Percentiles rank a stretch among this genome's conserved stretches.
Evolutionary conservation across 2,329 filamentous ascomycete genomes (phyloP).

Genomic region (Biscogniauxia mediterranea): DNA sequence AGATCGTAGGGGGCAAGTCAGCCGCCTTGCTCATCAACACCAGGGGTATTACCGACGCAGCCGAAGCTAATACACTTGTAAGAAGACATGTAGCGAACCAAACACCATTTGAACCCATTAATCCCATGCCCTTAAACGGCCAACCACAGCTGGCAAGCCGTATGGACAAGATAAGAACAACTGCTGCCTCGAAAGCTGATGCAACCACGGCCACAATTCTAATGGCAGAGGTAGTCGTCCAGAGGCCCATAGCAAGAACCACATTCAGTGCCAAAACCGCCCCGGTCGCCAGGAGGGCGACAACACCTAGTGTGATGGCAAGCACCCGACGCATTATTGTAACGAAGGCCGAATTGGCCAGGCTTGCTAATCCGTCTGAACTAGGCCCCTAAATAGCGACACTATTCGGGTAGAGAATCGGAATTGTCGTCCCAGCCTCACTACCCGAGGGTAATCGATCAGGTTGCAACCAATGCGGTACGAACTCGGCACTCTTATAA

Average conservation of each 20-base stretch:
- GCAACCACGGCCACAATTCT: slow-evolving; percentile 39
- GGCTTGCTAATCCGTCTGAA: slow-evolving; percentile 1
- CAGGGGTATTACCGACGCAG: slow-evolving; percentile 43
- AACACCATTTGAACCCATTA: slow-evolving; percentile 29
- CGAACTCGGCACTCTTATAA: background rate
- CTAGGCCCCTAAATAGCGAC: background rate
- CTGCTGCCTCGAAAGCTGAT: slow-evolving; percentile 36
- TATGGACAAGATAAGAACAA: slow-evolving; percentile 36
- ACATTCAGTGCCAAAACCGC: slow-evolving; percentile 40
- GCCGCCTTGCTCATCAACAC: slow-evolving; percentile 37
- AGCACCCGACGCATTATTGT: slow-evolving; percentile 38
- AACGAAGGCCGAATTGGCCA: slow-evolving; percentile 8
- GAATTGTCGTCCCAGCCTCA: no score
- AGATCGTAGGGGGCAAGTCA: slow-evolving; percentile 29
- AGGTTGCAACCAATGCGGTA: background rate
- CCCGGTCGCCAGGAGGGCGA: slow-evolving; percentile 39
- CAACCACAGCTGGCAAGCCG: slow-evolving; percentile 34
- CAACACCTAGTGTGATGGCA: slow-evolving; percentile 36
- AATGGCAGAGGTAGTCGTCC: slow-evolving; percentile 30
- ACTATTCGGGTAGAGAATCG: no score
- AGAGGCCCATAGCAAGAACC: slow-evolving; percentile 37
- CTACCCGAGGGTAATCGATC: no score
- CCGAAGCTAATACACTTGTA: slow-evolving; percentile 44
- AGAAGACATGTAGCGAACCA: slow-evolving; percentile 35
- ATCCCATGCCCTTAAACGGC: slow-evolving; percentile 18